Conservation (phyloP, 139 green algal genomes). For the Raphidocelis subcapitata region DNA sequence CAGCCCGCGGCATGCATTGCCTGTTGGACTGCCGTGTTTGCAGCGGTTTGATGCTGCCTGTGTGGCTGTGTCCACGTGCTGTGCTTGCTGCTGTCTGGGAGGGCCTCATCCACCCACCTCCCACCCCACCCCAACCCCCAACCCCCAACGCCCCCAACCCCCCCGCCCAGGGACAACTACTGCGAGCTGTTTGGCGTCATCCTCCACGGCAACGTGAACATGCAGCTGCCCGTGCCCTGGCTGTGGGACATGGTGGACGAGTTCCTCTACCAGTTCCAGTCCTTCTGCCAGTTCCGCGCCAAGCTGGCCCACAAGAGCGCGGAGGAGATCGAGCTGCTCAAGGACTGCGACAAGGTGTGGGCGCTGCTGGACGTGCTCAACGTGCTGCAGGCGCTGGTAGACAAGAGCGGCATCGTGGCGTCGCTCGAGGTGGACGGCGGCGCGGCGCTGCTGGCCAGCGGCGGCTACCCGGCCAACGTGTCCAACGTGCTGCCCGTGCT, state of each 20-base stretch:
- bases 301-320: constrained; percentile 70
- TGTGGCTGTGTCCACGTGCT: too few relatives aligned
- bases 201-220: constrained; percentile 93
- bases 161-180: constrained; percentile 95
- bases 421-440: constrained; percentile 68
- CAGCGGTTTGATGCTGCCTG: too few relatives aligned
- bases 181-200: constrained; percentile 88
- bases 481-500: constrained; percentile 96
- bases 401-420: constrained; percentile 76
- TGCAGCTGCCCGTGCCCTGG: constrained; percentile 97
- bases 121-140: neutral
- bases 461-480: constrained; percentile 73
- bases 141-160: too few relatives aligned
- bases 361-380: constrained; percentile 57
- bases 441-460: constrained; percentile 23
- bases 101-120: neutral
- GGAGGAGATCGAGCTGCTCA: constrained; percentile 80
- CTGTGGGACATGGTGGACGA: constrained; percentile 99
- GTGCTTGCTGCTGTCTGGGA: too few relatives aligned
- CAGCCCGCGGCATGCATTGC: too few relatives aligned
- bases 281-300: constrained; percentile 82
- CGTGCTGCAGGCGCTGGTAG: constrained; percentile 85
- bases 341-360: constrained; percentile 57
- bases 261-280: constrained; percentile 99
- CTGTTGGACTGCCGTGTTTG: too few relatives aligned